Conservation (phyloP, 73 alveolate genomes). For the Tetrahymena malaccensis region DNA sequence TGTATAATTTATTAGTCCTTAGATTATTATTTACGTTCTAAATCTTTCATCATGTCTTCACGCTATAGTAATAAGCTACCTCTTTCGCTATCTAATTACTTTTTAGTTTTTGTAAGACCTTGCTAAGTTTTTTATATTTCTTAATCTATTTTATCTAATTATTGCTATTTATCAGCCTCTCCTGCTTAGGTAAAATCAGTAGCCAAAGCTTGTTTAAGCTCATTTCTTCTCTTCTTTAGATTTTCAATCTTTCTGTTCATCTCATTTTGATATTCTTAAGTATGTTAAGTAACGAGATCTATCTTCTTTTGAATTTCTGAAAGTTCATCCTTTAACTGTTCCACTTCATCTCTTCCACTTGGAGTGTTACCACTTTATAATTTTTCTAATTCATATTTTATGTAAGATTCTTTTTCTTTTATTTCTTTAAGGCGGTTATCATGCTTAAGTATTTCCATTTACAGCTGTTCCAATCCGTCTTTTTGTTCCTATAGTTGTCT, state of each 20-base stretch:
- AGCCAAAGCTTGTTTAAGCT: not conserved
- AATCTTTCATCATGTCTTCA: not conserved
- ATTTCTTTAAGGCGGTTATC: not conserved
- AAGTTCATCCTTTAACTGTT: not conserved
- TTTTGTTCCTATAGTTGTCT: not conserved
- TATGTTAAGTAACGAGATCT: not conserved
- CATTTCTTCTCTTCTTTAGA: not conserved
- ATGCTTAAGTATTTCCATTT: not conserved
- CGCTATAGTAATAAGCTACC: not conserved
- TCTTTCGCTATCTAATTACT: not conserved
- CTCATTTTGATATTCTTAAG: not conserved
- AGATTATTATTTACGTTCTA: not conserved
- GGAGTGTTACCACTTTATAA: not conserved
- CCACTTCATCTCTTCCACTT: not conserved
- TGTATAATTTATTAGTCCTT: not conserved
- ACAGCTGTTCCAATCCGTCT: not conserved
- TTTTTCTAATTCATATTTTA: not conserved
- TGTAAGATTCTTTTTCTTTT: not conserved
- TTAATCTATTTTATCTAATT: not conserved
- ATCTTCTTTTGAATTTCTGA: not conserved
- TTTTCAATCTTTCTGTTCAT: not conserved
- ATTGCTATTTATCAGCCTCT: not conserved
- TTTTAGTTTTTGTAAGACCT: not conserved
- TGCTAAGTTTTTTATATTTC: not conserved
- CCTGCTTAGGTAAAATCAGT: not conserved